Percentiles rank a stretch among this genome's conserved stretches.
phyloP scores from a whole-genome alignment of 108 stramenopile species.

The Epithemia pelagica region DNA sequence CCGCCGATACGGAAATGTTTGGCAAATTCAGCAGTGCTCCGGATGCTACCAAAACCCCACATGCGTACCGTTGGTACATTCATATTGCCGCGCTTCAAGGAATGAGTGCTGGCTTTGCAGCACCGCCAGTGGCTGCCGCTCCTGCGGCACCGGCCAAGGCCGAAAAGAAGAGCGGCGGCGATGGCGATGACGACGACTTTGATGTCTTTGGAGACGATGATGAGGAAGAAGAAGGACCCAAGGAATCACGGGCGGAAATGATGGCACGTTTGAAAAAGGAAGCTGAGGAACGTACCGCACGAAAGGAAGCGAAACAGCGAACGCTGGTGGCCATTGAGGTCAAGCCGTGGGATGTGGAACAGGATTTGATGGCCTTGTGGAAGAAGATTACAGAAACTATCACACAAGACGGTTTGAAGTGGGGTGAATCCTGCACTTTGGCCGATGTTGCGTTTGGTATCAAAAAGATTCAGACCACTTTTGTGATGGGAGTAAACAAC shows the following conservation, averaged over 20 bases:
- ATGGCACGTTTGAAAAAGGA: conserved; percentile 33
- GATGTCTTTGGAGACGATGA: conserved; percentile 29
- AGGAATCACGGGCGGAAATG: conserved; percentile 30
- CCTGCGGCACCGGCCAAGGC: conserved; percentile 12
- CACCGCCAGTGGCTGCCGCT: conserved; percentile 12
- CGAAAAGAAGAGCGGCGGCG: conserved; percentile 6
- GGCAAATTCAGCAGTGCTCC: conserved; percentile 23
- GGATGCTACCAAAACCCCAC: conserved; percentile 32
- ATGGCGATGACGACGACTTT: conserved; percentile 17
- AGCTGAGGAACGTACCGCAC: conserved; percentile 27
- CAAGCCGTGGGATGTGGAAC: conserved; percentile 50
- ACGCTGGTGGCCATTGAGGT: conserved; percentile 44
- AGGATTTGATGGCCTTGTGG: conserved; percentile 42
- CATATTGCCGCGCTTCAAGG: conserved; percentile 51
- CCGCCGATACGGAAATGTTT: conserved; percentile 48
- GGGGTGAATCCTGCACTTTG: conserved; percentile 42
- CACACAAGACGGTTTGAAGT: conserved; percentile 36
- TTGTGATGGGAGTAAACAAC: conserved; percentile 34
- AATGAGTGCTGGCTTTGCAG: conserved; percentile 6
- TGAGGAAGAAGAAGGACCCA: conserved; percentile 20
- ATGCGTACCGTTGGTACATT: conserved; percentile 61
- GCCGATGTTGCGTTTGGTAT: conserved; percentile 49
- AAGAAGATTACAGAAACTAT: conserved; percentile 40
- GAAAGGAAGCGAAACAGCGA: conserved; percentile 36
- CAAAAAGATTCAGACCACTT: conserved; percentile 44